These are phyloP conservation scores for Phyllachora maydis DNA, from an alignment of 2,329 filamentous ascomycete species.

Conservation along the genomic window DNA sequence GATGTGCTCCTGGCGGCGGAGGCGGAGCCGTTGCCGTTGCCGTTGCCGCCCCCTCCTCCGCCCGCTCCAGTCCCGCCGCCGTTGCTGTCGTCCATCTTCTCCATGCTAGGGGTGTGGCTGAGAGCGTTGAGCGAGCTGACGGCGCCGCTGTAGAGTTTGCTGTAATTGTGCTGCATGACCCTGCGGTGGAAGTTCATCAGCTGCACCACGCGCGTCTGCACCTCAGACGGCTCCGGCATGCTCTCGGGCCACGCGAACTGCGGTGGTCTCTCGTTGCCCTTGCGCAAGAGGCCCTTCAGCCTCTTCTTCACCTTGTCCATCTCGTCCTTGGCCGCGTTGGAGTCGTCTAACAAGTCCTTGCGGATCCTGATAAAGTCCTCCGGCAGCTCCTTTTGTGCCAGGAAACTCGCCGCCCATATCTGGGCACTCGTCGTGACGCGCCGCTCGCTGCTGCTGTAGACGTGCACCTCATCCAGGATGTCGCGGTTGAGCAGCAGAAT, in stretches of 20 bases:
- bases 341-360: conserved; percentile 91
- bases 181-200: conserved; percentile 93
- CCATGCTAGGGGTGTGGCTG: conserved; percentile 22
- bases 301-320: conserved; percentile 99
- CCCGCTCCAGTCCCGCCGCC: no score
- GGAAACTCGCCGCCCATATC: conserved; percentile 81
- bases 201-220: conserved; percentile 79
- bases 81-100: conserved; percentile 17
- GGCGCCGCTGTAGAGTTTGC: conserved; percentile 49
- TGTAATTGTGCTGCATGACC: conserved; percentile 90
- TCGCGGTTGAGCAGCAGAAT: conserved; percentile 82
- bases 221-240: conserved; percentile 83
- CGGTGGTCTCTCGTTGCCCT: conserved; percentile 81
- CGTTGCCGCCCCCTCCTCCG: no score
- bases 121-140: conserved; percentile 40
- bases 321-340: conserved; percentile 93
- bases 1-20: background rate
- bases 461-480: conserved; percentile 75
- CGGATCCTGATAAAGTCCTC: conserved; percentile 76
- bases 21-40: conserved; percentile 14
- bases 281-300: conserved; percentile 75
- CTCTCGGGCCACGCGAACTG: conserved; percentile 98
- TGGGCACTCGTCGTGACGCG: conserved; percentile 90
- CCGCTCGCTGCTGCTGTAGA: conserved; percentile 90
- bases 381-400: conserved; percentile 68